Percentiles rank a stretch among this genome's conserved stretches.
Conservation (phyloP, 2,329 filamentous ascomycete species). For the Emergomyces africanus region DNA sequence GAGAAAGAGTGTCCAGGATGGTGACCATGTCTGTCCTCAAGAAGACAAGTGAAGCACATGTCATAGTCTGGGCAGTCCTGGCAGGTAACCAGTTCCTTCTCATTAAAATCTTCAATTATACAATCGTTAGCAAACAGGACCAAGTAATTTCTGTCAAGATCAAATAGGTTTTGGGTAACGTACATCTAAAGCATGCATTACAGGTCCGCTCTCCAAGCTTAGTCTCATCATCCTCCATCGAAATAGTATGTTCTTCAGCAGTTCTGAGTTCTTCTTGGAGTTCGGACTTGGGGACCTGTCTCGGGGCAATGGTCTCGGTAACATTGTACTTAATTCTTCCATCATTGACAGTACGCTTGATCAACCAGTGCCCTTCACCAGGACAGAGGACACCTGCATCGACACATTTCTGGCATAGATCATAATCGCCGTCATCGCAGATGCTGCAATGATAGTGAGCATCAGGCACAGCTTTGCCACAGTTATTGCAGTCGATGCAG, state of each 20-base stretch:
- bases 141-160: neutral
- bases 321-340: slow-evolving; percentile 66
- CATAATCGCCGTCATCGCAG: slow-evolving; percentile 88
- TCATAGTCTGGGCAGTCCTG: slow-evolving; percentile 78
- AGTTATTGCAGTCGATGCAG: slow-evolving; percentile 89
- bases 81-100: slow-evolving; percentile 77
- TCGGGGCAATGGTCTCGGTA: slow-evolving; percentile 65
- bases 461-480: slow-evolving; percentile 63
- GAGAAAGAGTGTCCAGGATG: slow-evolving; percentile 76
- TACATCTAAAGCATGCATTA: slow-evolving; percentile 54
- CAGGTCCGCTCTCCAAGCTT: slow-evolving; percentile 20
- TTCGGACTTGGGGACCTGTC: slow-evolving; percentile 20
- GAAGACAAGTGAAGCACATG: slow-evolving; percentile 73
- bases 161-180: slow-evolving; percentile 10
- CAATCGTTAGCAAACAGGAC: slow-evolving; percentile 14
- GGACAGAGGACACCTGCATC: slow-evolving; percentile 63
- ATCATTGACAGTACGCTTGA: slow-evolving; percentile 72
- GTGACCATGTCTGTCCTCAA: slow-evolving; percentile 68
- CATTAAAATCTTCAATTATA: slow-evolving; percentile 47
- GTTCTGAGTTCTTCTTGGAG: neutral
- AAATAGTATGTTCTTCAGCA: neutral
- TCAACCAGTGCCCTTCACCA: slow-evolving; percentile 76
- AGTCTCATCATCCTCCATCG: neutral
- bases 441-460: slow-evolving; percentile 90
- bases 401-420: slow-evolving; percentile 75